Conservation (phyloP, 2,329 filamentous ascomycete genomes). For the Cercospora citrullina region DNA sequence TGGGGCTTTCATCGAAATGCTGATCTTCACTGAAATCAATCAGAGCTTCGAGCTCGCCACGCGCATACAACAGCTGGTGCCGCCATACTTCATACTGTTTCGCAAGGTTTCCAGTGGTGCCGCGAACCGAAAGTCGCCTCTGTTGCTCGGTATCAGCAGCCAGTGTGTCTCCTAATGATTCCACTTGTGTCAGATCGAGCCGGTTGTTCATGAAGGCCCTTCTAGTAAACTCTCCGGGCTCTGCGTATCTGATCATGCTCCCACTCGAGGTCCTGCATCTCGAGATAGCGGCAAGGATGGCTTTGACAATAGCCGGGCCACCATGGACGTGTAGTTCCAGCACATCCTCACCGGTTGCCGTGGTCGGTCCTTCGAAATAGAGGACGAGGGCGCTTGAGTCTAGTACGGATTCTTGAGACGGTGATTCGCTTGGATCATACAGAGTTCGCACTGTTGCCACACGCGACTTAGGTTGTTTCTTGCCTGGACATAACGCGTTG, state of each 20-base stretch:
- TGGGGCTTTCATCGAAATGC: conserved; percentile 86
- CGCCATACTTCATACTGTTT: conserved; percentile 83
- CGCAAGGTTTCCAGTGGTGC: conserved; percentile 65
- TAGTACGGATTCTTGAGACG: conserved; percentile 52
- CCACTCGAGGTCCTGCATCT: conserved; percentile 19
- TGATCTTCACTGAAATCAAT: conserved; percentile 98
- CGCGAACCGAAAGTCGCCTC: conserved; percentile 78
- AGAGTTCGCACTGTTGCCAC: conserved; percentile 73
- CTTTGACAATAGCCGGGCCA: conserved; percentile 82
- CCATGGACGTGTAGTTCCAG: conserved; percentile 95
- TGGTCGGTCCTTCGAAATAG: conserved; percentile 77
- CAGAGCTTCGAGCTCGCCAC: conserved; percentile 88
- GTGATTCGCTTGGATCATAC: conserved; percentile 55
- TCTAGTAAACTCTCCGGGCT: conserved; percentile 92
- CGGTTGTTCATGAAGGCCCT: conserved; percentile 86
- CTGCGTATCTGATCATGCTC: conserved; percentile 72
- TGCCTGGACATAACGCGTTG: conserved; percentile 59
- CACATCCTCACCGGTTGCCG: conserved; percentile 88
- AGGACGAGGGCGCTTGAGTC: conserved; percentile 80
- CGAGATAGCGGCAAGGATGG: conserved; percentile 73
- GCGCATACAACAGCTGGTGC: conserved; percentile 70
- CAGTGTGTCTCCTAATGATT: conserved; percentile 62
- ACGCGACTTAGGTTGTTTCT: conserved; percentile 58
- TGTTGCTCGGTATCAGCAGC: conserved; percentile 84
- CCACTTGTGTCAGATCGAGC: conserved; percentile 81